Evolutionary conservation across 148 eudicot genomes (phyloP).

Genomic region (Vaccinium macrocarpon): DNA sequence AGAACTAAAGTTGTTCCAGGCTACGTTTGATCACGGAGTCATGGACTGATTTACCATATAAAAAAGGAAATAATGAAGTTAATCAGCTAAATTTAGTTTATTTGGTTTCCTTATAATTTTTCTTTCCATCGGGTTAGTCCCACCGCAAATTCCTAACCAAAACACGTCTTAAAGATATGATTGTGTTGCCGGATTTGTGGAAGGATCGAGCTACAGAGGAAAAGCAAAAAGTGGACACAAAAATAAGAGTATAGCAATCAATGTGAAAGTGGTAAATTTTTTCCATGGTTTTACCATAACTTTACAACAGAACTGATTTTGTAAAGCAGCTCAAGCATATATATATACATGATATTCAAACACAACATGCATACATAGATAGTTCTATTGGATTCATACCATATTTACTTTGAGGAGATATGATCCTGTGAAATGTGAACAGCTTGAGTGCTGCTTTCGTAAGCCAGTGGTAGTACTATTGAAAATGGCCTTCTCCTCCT

Average conservation of each 20-base stretch:
- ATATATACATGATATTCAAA: constrained; percentile 12
- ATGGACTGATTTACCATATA: neutral
- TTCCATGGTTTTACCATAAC: neutral
- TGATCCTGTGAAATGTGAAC: constrained; percentile 17
- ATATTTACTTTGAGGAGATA: constrained; percentile 19
- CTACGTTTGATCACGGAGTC: neutral
- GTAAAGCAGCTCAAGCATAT: neutral
- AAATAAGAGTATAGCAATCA: neutral
- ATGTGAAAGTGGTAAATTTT: neutral
- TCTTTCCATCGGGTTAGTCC: neutral
- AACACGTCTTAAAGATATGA: neutral
- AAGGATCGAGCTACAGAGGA: neutral
- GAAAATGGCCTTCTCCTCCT: constrained; percentile 28
- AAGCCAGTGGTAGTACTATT: constrained; percentile 33
- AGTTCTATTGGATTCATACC: constrained; percentile 18
- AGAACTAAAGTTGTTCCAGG: neutral
- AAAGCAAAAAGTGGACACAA: neutral
- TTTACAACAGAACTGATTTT: neutral
- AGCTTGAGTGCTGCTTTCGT: constrained; percentile 32
- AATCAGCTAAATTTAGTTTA: neutral
- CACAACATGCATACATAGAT: constrained; percentile 23
- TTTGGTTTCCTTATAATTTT: neutral
- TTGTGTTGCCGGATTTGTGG: neutral
- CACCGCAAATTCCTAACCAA: neutral
- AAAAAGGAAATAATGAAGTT: constrained; percentile 4